These are phyloP conservation scores for Tolypocladium tundrense DNA, from an alignment of 2,329 filamentous ascomycete genomes.

Conservation along the genomic window DNA sequence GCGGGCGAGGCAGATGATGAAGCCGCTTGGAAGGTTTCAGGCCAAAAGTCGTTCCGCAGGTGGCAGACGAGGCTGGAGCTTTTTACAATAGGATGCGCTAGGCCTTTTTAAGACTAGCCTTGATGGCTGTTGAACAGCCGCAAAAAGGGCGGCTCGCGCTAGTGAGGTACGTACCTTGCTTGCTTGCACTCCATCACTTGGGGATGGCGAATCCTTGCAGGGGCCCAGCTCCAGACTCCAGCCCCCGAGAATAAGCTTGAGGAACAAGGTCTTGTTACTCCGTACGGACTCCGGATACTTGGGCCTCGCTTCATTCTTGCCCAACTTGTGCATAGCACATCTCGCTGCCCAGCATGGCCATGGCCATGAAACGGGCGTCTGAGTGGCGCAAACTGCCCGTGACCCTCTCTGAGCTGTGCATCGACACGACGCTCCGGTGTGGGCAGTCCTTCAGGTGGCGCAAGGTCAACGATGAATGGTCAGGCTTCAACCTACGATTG, in stretches of 20 bases:
- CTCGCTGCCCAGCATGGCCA: constrained; percentile 4
- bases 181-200: not conserved
- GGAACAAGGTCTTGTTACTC: no score
- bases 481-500: constrained; percentile 6
- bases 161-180: not conserved
- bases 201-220: not conserved
- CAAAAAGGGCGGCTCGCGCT: not conserved
- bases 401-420: constrained; percentile 74
- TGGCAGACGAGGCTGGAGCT: constrained; percentile 33
- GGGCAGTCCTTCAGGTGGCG: constrained; percentile 97
- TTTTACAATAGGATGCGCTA: constrained; percentile 26
- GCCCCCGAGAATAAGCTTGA: not conserved
- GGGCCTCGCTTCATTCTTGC: not conserved
- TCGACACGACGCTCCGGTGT: constrained; percentile 88
- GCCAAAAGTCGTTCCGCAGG: constrained; percentile 13
- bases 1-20: constrained; percentile 11
- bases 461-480: constrained; percentile 79
- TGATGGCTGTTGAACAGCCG: not conserved
- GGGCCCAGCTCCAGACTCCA: not conserved
- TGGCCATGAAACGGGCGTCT: constrained; percentile 39
- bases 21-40: constrained; percentile 18
- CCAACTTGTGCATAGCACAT: not conserved
- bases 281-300: no score
- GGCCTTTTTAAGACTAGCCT: constrained; percentile 12
- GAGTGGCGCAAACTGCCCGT: constrained; percentile 86